Base-by-base conservation (phyloP, 768 basidiomycete genomes). In the Mycena sanguinolenta region DNA sequence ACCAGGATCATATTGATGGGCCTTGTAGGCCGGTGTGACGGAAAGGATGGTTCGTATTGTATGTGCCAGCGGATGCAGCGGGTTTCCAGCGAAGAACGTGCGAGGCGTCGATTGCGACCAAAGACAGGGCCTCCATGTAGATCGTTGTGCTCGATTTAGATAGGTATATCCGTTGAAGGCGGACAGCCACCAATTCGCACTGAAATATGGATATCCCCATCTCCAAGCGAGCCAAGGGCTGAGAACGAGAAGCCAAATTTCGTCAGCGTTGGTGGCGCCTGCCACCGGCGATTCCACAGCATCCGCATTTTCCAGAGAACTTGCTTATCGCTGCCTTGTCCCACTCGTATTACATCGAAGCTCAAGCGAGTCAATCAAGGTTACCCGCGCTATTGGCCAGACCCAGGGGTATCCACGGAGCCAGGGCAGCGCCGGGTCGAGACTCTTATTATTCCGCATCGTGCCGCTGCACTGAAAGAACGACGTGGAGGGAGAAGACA, bases 271-370 rank as follows among this genome's bases (percentile, higher is more conserved):
- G 27, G 39, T 60, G 58, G 58, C 39, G 58, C 28, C 36, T 12
- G 38, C 25, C 4, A 39, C 21, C 30, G 9, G 32, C 30, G 21
- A 30, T 32, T 52, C 55, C 17, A 59, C n/a, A 54, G 52, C 52
- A 61, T 28, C 65, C 61, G 67, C 57, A 39, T 49, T n/a, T n/a
- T 27, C 46, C 34, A 50, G 54, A 57, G 53, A 52, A 55, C 32
- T 68, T 57, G 60, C 67, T 68, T 68, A 68, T 68, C 67, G 60
- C 34, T 7, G 25, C 12, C 49, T 39, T 39, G 39, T 44, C 21
- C 42, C 21, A 52, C 49, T 63, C 58, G 58, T 54, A 21, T 25
- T 39, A 17, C 39, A 25, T 42, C 28, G 42, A 44, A 32, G 25
- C 52, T 13, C 21, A 32, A 42, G 34, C 17, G 4, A 57, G 67